A percentile compares a stretch with the other conserved stretches of the same genome.
Evolutionary conservation across 331 rosid genomes (phyloP).

Genomic region (Rosa hybrid): DNA sequence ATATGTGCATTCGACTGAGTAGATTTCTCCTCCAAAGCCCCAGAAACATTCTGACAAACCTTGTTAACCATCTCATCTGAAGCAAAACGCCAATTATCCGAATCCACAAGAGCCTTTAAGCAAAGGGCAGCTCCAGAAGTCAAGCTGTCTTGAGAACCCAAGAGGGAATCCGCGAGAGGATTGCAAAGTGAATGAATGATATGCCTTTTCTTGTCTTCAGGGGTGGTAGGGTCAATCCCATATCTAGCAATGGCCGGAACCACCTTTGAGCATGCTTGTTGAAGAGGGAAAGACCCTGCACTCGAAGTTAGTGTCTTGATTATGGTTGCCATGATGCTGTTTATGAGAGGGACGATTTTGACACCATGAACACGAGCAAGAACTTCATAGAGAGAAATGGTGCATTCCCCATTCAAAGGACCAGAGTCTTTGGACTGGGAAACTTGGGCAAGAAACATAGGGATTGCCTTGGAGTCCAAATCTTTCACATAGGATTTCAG

Average conservation of each 20-base stretch:
- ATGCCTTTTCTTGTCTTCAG: conserved; percentile 65
- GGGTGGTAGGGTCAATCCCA: conserved; percentile 81
- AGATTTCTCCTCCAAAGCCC: conserved; percentile 70
- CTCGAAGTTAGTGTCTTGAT: conserved; percentile 83
- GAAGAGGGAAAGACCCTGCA: conserved; percentile 88
- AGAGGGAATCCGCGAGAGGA: conserved; percentile 75
- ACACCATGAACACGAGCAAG: conserved; percentile 87
- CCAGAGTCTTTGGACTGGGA: conserved; percentile 81
- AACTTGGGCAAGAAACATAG: conserved; percentile 86
- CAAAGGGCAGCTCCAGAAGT: conserved; percentile 88
- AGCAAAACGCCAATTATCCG: conserved; percentile 91
- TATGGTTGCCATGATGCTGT: conserved; percentile 70
- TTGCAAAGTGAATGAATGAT: conserved; percentile 70
- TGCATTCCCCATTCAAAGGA: conserved; percentile 72
- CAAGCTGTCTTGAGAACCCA: conserved; percentile 76
- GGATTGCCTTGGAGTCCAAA: conserved; percentile 73
- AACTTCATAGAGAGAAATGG: conserved; percentile 79
- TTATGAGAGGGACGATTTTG: conserved; percentile 76
- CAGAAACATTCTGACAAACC: conserved; percentile 87
- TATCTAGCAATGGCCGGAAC: conserved; percentile 89
- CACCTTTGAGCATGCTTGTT: conserved; percentile 90
- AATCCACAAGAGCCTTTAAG: conserved; percentile 78
- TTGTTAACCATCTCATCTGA: conserved; percentile 76
- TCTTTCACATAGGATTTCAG: conserved; percentile 77
- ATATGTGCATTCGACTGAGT: conserved; percentile 76